phyloP scores from a whole-genome alignment of 768 basidiomycete genomes.

The Naganishia friedmannii region DNA sequence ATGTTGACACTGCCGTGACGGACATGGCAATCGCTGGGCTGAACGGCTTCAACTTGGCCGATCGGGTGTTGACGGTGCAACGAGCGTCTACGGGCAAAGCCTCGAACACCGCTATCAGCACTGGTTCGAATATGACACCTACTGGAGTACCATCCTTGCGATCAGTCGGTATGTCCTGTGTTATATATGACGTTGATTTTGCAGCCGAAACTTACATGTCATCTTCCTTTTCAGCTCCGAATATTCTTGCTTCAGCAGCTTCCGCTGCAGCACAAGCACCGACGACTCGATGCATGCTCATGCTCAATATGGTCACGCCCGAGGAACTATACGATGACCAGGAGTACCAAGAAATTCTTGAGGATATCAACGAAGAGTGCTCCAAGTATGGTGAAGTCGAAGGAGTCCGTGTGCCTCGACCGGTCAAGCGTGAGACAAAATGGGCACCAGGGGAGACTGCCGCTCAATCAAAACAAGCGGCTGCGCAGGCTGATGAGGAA shows the following conservation, averaged over 20 bases:
- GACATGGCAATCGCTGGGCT: slow-evolving; percentile 94
- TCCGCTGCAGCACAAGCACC: slow-evolving; percentile 51
- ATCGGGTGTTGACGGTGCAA: slow-evolving; percentile 91
- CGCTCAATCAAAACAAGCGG: slow-evolving; percentile 68
- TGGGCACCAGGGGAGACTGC: slow-evolving; percentile 41
- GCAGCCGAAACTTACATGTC: background rate
- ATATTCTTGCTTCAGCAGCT: slow-evolving; percentile 41
- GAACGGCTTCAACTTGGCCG: slow-evolving; percentile 96
- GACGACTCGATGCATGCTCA: slow-evolving; percentile 84
- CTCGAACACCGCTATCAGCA: slow-evolving; percentile 28
- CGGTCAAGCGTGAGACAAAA: slow-evolving; percentile 59
- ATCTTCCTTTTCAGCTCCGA: slow-evolving; percentile 39
- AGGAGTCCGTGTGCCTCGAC: slow-evolving; percentile 83
- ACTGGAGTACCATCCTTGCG: slow-evolving; percentile 28
- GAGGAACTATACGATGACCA: slow-evolving; percentile 86
- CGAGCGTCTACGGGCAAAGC: slow-evolving; percentile 78
- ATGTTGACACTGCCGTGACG: slow-evolving; percentile 80
- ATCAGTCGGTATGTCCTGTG: slow-evolving; percentile 22
- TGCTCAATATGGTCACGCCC: slow-evolving; percentile 96
- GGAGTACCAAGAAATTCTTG: slow-evolving; percentile 89
- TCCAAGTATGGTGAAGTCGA: slow-evolving; percentile 73
- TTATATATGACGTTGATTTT: slow-evolving; percentile 58
- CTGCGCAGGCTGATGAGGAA: slow-evolving; percentile 68
- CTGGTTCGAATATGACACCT: slow-evolving; percentile 31
- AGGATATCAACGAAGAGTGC: slow-evolving; percentile 91